phyloP scores from a whole-genome alignment of 1,284 basidiomycete species.

The Calocybe gambosa region DNA sequence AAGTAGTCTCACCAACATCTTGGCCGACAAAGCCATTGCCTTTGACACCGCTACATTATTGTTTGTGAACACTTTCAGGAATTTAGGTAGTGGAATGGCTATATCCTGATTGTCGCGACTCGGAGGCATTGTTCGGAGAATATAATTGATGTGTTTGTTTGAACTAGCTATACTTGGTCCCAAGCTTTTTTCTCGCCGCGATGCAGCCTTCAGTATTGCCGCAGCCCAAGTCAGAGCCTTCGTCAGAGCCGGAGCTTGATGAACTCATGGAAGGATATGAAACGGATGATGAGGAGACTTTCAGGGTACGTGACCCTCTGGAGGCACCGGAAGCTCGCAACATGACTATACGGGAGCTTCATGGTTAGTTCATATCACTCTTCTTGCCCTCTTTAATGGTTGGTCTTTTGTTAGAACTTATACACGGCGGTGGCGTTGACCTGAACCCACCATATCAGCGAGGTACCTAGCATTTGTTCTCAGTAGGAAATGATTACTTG shows the following conservation, averaged over 20 bases:
- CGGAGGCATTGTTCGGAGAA: conserved; percentile 6
- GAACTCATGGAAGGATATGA: conserved; percentile 43
- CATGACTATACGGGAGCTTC: conserved; percentile 40
- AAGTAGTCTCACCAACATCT: conserved; percentile 52
- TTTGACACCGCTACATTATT: conserved; percentile 61
- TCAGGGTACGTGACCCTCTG: conserved; percentile 42
- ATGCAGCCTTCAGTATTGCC: conserved; percentile 4
- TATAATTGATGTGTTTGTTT: no score
- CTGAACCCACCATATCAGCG: conserved; percentile 64
- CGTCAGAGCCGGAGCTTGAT: conserved; percentile 36
- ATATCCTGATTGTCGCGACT: conserved; percentile 18
- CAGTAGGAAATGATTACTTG: not conserved
- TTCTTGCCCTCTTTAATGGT: conserved; percentile 3
- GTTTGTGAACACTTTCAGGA: conserved; percentile 66
- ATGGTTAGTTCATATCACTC: conserved; percentile 36
- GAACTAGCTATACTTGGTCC: no score
- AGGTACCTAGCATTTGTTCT: conserved; percentile 31
- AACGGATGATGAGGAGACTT: conserved; percentile 34
- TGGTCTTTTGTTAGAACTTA: conserved; percentile 35
- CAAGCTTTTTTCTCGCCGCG: not conserved
- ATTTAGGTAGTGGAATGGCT: conserved; percentile 64
- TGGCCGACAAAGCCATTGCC: conserved; percentile 73
- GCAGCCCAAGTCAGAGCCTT: conserved; percentile 10
- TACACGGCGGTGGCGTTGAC: conserved; percentile 62
- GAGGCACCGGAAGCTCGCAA: conserved; percentile 22